A percentile compares a stretch with the other conserved stretches of the same genome.
phyloP scores from a whole-genome alignment of 2,329 filamentous ascomycete genomes.

The Chrysosphaeria jannelii region DNA sequence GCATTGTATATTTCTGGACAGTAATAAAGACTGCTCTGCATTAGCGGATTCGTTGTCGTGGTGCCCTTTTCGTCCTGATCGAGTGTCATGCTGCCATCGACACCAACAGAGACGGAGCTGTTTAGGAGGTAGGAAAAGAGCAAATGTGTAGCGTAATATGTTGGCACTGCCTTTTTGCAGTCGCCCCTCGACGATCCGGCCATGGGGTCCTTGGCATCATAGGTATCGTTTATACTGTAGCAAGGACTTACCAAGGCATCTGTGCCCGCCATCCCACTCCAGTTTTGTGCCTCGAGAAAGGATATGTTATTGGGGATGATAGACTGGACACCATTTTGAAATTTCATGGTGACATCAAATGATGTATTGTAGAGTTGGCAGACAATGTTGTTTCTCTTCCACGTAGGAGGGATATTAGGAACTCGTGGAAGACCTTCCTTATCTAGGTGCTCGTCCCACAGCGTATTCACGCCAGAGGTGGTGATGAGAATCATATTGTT shows the following conservation, averaged over 20 bases:
- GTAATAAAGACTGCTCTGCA: conserved; percentile 2
- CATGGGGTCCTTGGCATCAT: not conserved
- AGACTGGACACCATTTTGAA: conserved; percentile 2
- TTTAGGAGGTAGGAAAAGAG: conserved; percentile 2
- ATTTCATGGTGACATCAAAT: conserved; percentile 1
- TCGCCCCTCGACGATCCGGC: conserved; percentile 1
- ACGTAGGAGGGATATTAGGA: not conserved
- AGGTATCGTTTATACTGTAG: not conserved
- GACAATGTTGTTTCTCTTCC: conserved; percentile 2
- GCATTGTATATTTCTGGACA: conserved; percentile 3
- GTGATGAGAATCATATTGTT: conserved; percentile 2
- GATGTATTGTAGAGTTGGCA: conserved; percentile 4
- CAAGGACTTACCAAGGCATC: not conserved
- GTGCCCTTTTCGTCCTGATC: too few species aligned
- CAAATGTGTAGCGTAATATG: conserved; percentile 2
- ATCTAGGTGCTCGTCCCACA: not conserved
- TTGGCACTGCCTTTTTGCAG: conserved; percentile 1
- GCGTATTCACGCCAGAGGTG: conserved; percentile 1
- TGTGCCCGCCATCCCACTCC: conserved; percentile 2
- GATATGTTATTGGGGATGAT: conserved; percentile 1
- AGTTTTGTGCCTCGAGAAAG: conserved; percentile 1
- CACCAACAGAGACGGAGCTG: not conserved
- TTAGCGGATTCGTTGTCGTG: conserved; percentile 1
- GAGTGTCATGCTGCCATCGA: not conserved
- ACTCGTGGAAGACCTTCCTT: not conserved